Conservation (phyloP, 2,329 filamentous ascomycete genomes). For the Delphinella strobiligena region DNA sequence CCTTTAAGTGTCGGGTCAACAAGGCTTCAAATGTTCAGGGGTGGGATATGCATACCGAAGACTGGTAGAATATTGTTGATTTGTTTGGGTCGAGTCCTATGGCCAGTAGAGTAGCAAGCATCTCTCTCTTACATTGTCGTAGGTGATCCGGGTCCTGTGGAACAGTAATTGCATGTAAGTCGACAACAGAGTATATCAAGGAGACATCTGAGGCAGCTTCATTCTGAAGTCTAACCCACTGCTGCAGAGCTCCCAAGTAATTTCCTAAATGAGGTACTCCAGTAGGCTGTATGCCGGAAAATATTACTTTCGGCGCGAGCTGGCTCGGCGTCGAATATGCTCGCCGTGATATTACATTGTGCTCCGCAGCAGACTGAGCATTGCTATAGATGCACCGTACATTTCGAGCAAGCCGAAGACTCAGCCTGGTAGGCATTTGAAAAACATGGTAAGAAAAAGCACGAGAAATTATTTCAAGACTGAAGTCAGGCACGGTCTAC, state of each 20-base stretch:
- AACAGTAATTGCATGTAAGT: slow-evolving; percentile 84
- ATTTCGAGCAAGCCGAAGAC: neutral
- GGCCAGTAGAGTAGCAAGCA: slow-evolving; percentile 68
- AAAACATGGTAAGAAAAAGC: neutral
- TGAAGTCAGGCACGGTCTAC: too few species aligned
- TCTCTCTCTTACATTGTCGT: slow-evolving; percentile 55
- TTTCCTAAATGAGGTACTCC: slow-evolving; percentile 91
- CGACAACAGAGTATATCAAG: slow-evolving; percentile 77
- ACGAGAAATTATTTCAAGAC: neutral
- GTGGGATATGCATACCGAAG: slow-evolving; percentile 16
- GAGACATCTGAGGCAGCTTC: slow-evolving; percentile 43
- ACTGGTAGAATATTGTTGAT: slow-evolving; percentile 73
- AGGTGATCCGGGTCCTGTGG: slow-evolving; percentile 54
- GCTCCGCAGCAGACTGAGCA: neutral
- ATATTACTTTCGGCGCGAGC: slow-evolving; percentile 51
- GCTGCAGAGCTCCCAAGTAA: slow-evolving; percentile 76
- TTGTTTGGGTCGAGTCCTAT: slow-evolving; percentile 70
- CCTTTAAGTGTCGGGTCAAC: slow-evolving; percentile 35
- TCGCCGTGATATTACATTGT: neutral
- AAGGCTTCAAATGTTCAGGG: too few species aligned
- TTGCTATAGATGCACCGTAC: neutral
- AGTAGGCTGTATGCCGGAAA: slow-evolving; percentile 95
- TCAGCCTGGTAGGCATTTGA: slow-evolving; percentile 1
- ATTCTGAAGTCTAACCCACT: slow-evolving; percentile 76
- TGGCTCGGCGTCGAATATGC: neutral